A percentile compares a stretch with the other conserved stretches of the same genome.
Conservation (phyloP, 2,329 filamentous ascomycete species). For the Monosporascus sp. region DNA sequence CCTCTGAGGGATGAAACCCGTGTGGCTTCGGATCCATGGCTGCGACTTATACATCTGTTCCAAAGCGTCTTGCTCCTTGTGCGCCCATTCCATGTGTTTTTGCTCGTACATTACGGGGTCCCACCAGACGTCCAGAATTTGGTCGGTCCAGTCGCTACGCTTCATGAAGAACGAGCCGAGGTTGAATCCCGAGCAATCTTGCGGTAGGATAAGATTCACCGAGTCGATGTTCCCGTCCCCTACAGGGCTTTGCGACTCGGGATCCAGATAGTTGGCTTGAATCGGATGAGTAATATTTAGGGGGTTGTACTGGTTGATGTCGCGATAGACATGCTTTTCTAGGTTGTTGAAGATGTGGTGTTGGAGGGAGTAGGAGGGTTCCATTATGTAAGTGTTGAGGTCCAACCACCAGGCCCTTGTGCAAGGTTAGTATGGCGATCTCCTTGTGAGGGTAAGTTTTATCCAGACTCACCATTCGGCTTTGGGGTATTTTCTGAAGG, state of each 20-base stretch:
- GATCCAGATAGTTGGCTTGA: constrained; percentile 69
- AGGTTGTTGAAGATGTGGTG: constrained; percentile 84
- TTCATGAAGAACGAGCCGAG: constrained; percentile 91
- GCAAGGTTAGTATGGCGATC: constrained; percentile 14
- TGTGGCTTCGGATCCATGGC: constrained; percentile 85
- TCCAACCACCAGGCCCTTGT: constrained; percentile 99
- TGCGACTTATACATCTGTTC: constrained; percentile 89
- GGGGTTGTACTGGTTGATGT: constrained; percentile 95
- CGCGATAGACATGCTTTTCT: constrained; percentile 72
- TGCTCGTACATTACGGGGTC: constrained; percentile 97
- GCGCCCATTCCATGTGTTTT: constrained; percentile 98
- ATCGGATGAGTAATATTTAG: constrained; percentile 87
- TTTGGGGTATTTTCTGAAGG: constrained; percentile 87
- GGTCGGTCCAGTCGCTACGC: constrained; percentile 83
- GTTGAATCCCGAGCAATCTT: constrained; percentile 96
- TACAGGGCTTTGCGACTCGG: constrained; percentile 61
- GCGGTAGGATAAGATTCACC: constrained; percentile 81
- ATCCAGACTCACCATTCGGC: constrained; percentile 76
- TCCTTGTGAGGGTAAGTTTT: constrained; percentile 1
- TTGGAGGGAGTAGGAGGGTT: constrained; percentile 84
- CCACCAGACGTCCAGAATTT: constrained; percentile 95
- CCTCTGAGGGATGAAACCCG: constrained; percentile 84
- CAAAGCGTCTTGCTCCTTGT: constrained; percentile 95
- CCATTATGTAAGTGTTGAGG: constrained; percentile 97
- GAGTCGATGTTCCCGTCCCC: constrained; percentile 76